Conservation (phyloP, 345 rosid genomes). For the Euphorbia peplus region DNA sequence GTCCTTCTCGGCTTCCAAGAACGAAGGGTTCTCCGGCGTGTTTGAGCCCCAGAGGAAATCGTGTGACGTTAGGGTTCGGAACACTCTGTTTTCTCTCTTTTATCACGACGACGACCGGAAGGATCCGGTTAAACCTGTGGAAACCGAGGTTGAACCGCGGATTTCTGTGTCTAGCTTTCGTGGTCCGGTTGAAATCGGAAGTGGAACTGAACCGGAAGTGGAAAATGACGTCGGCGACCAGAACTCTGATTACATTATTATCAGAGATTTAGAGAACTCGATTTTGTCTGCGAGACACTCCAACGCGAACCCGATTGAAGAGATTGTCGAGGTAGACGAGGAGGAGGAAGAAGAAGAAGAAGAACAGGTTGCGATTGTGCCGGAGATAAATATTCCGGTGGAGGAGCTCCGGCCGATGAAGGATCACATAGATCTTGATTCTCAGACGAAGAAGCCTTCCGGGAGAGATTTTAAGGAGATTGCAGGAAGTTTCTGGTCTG, state of each 20-base stretch:
- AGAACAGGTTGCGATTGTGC: conserved; percentile 26
- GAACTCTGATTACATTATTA: conserved; percentile 32
- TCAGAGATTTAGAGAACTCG: conserved; percentile 41
- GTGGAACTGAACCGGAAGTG: conserved; percentile 35
- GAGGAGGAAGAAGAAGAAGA: conserved; percentile 44
- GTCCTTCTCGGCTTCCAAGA: conserved; percentile 90
- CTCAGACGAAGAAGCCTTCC: conserved; percentile 64
- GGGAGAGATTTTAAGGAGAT: conserved; percentile 72
- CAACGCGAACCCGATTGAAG: conserved; percentile 39
- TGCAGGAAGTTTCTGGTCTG: conserved; percentile 94
- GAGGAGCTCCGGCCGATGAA: conserved; percentile 80
- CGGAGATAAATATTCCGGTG: conserved; percentile 19
- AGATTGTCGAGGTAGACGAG: conserved; percentile 41
- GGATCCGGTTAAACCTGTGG: conserved; percentile 20
- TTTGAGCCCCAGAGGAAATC: conserved; percentile 97
- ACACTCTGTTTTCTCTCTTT: conserved; percentile 75
- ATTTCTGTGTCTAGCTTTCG: conserved; percentile 47
- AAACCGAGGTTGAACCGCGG: conserved; percentile 38
- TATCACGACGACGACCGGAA: conserved; percentile 58
- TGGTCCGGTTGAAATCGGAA: conserved; percentile 38
- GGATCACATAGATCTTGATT: conserved; percentile 89
- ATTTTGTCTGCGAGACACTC: conserved; percentile 34
- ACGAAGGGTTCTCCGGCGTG: conserved; percentile 76
- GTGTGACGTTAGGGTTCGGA: conserved; percentile 89
- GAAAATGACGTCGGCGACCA: conserved; percentile 27